Base-by-base conservation (phyloP, 2,329 filamentous ascomycete genomes). In the Dryadomyces sulphureus region DNA sequence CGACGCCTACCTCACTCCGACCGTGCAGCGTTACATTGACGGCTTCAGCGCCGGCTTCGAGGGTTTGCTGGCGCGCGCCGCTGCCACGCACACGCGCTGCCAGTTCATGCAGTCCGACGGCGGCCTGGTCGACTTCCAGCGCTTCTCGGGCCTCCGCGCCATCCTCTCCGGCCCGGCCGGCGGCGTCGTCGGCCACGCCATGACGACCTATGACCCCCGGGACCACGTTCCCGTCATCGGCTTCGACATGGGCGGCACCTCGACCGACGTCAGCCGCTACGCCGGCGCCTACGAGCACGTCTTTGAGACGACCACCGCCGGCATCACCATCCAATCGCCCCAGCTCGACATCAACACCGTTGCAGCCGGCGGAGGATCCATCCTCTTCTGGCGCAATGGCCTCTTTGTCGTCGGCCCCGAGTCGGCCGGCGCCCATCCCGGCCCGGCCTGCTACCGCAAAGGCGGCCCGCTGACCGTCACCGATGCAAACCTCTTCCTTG, bases 201-300 rank as follows among this genome's bases (percentile, higher is more conserved):
- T 90, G 20, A 95, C 90, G 0, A 92, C 84, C 1, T 95, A 92
- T 59, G 89, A 95, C 53, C 73, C 81, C 0, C 69, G 82, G 44
- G 92, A 86, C 5, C 84, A 79, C 57, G 86, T 77, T 1, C 87
- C 88, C 0, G 84, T 95, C 5, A 94, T 95, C 55, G 89, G 89
- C 0, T 95, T 95, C 56, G 89, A 95, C 54, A 95, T 95, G 89
- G 87, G 87, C 34, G 89, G 89, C 11, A 95, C 89, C 0, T 89
- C 81, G 47, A 95, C 89, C 1, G 89, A 95, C 60, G 86, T 94
- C 9, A 93, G 85, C 30, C 72, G 89, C 42, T 95, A 90, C 55
- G 85, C 84, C 6, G 89, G 89, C 16, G 72, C 85, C 46, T 90
- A 94, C 56, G 89, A 94, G 55, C 89, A 95, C 56, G 87, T 94